Conservation (phyloP, 2,329 filamentous ascomycete genomes). For the Helminthosporium solani region DNA sequence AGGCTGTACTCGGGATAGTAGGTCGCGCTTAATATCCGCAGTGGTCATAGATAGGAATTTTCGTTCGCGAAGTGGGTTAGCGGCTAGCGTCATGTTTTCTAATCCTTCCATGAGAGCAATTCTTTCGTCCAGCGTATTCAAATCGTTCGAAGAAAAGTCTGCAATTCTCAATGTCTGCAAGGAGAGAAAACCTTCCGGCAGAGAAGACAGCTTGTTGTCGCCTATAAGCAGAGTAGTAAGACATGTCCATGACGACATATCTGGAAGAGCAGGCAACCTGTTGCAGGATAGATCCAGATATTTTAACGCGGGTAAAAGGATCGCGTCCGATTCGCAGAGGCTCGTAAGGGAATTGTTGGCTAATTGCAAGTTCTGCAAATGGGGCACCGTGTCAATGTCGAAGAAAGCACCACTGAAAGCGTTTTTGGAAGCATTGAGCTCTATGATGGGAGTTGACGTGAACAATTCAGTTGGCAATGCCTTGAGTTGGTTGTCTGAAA, state of each 20-base stretch:
- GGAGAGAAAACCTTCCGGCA: constrained; percentile 74
- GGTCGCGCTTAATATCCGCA: constrained; percentile 74
- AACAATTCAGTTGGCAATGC: constrained; percentile 70
- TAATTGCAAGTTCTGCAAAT: constrained; percentile 74
- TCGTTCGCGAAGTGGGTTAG: constrained; percentile 88
- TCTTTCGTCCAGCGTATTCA: constrained; percentile 71
- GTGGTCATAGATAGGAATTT: constrained; percentile 80
- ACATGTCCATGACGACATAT: constrained; percentile 70
- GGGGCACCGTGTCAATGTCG: constrained; percentile 58
- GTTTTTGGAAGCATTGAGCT: constrained; percentile 76
- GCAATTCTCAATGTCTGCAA: constrained; percentile 70
- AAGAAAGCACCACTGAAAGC: constrained; percentile 72
- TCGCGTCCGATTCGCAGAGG: constrained; percentile 49
- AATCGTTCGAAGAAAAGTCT: constrained; percentile 83
- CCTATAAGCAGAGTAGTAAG: constrained; percentile 74
- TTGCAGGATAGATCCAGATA: constrained; percentile 80
- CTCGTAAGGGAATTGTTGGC: constrained; percentile 70
- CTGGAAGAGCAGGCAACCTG: constrained; percentile 69
- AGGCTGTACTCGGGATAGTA: constrained; percentile 67
- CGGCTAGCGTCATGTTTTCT: constrained; percentile 71
- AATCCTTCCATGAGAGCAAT: constrained; percentile 79
- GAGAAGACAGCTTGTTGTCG: constrained; percentile 73
- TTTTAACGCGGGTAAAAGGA: constrained; percentile 71
- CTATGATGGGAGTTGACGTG: constrained; percentile 66
- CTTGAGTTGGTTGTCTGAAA: constrained; percentile 76